These are phyloP conservation scores for Dothidotthia symphoricarpi DNA, from an alignment of 2,329 filamentous ascomycete species.

Conservation along the genomic window DNA sequence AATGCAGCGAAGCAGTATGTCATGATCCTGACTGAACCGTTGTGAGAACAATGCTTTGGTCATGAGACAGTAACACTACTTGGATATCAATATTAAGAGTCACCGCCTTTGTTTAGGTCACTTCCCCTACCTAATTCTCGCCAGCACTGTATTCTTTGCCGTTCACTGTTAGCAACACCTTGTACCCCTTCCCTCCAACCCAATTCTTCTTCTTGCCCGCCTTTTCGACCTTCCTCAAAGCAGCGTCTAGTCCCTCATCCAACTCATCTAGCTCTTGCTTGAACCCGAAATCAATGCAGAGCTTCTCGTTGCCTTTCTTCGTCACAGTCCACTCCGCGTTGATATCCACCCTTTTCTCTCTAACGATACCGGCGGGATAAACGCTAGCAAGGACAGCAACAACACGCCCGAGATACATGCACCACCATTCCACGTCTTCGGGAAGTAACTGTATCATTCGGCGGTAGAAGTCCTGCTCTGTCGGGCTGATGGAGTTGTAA, in stretches of 20 bases:
- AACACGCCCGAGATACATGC: conserved; percentile 61
- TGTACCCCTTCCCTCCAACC: conserved; percentile 31
- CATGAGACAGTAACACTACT: neutral
- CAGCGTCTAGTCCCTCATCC: conserved; percentile 34
- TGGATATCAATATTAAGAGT: neutral
- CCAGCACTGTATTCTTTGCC: conserved; percentile 21
- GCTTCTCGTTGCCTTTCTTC: conserved; percentile 31
- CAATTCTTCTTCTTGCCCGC: conserved; percentile 44
- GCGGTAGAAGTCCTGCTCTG: conserved; percentile 56
- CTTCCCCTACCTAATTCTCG: conserved; percentile 9
- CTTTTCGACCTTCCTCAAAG: conserved; percentile 35
- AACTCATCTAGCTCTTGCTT: conserved; percentile 25
- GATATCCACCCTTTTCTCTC: conserved; percentile 37
- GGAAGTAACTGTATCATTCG: conserved; percentile 56
- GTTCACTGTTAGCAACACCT: conserved; percentile 31
- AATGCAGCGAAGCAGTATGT: conserved; percentile 1
- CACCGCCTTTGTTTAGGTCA: no score
- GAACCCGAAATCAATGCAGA: conserved; percentile 32
- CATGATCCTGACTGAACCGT: neutral
- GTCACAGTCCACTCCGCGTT: conserved; percentile 23
- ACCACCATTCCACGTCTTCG: conserved; percentile 62
- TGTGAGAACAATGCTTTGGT: conserved; percentile 2
- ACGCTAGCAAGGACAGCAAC: conserved; percentile 58
- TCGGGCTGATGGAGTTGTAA: conserved; percentile 53
- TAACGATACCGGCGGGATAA: conserved; percentile 59